Evolutionary conservation across 192 early-diverging fungal species (phyloP).

Genomic region (Entomortierella beljakovae): DNA sequence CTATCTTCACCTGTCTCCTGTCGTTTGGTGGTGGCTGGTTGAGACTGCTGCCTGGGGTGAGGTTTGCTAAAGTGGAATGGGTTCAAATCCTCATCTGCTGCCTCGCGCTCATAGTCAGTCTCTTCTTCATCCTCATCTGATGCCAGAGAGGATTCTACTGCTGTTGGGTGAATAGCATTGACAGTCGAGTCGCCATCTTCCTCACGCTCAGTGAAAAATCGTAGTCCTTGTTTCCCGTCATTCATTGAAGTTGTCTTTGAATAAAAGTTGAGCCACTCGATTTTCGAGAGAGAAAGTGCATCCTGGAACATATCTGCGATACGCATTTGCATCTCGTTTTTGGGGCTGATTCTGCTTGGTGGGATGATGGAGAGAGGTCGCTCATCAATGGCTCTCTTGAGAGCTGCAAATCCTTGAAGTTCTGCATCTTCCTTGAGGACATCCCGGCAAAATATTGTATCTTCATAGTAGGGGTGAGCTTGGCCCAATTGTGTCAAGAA

Average conservation of each 20-base stretch:
- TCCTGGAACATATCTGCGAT: constrained; percentile 52
- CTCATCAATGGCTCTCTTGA: constrained; percentile 49
- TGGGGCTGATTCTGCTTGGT: constrained; percentile 46
- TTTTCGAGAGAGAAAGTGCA: constrained; percentile 25
- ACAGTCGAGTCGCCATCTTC: constrained; percentile 21
- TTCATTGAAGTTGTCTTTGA: constrained; percentile 6
- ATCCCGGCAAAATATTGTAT: constrained; percentile 47
- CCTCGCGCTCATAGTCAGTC: constrained; percentile 40
- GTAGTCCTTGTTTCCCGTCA: constrained; percentile 21
- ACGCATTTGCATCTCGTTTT: constrained; percentile 53
- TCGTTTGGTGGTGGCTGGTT: too few relatives aligned
- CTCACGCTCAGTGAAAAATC: constrained; percentile 29
- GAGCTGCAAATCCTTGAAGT: constrained; percentile 54
- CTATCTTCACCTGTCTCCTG: background rate
- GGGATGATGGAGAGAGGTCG: constrained; percentile 51
- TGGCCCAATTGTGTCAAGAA: constrained; percentile 30
- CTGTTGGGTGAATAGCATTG: background rate
- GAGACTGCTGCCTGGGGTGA: too few relatives aligned
- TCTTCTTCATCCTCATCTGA: constrained; percentile 26
- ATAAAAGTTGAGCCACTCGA: constrained; percentile 41
- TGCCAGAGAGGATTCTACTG: background rate
- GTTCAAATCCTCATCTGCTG: constrained; percentile 37
- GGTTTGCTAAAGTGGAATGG: constrained; percentile 20
- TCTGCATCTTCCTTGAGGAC: constrained; percentile 58
- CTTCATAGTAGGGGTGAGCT: constrained; percentile 30